phyloP scores from a whole-genome alignment of 176 grass and related monocot genomes.

The Lolium multiflorum region DNA sequence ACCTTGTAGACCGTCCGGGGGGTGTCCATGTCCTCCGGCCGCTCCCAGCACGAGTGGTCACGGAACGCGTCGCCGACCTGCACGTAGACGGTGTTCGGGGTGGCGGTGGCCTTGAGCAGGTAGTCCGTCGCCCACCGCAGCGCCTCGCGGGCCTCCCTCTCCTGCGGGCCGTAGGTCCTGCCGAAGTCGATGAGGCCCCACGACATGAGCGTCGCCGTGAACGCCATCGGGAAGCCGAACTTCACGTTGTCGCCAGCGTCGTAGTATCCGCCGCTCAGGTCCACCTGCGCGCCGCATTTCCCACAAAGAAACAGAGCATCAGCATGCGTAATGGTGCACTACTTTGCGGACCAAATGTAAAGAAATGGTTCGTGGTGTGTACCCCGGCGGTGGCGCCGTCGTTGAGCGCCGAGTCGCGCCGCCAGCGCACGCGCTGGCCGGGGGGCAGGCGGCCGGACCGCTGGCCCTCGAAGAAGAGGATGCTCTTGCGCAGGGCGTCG shows the following conservation, averaged over 20 bases:
- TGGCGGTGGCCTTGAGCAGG: slow-evolving; percentile 74
- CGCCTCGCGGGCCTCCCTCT: slow-evolving; percentile 48
- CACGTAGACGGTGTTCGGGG: slow-evolving; percentile 64
- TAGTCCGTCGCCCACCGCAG: slow-evolving; percentile 91
- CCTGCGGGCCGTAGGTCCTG: slow-evolving; percentile 59
- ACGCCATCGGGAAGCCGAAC: slow-evolving; percentile 98
- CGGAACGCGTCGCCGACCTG: slow-evolving; percentile 84
- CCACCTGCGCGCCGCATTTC: slow-evolving; percentile 54
- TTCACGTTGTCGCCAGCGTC: slow-evolving; percentile 96
- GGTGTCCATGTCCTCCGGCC: slow-evolving; percentile 97
- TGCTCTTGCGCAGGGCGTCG: slow-evolving; percentile 84
- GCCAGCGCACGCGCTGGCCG: slow-evolving; percentile 68
- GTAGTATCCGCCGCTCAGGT: slow-evolving; percentile 86
- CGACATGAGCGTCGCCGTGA: slow-evolving; percentile 87
- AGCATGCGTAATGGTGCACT: not conserved
- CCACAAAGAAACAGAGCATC: not conserved
- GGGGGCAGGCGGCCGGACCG: slow-evolving; percentile 68
- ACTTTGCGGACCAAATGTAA: not conserved
- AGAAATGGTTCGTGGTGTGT: not conserved
- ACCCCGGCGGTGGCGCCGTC: slow-evolving; percentile 72
- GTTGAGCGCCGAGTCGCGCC: slow-evolving; percentile 67
- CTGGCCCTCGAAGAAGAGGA: slow-evolving; percentile 94
- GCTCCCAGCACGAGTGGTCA: slow-evolving; percentile 92
- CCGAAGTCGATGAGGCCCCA: slow-evolving; percentile 93
- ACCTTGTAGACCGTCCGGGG: slow-evolving; percentile 81